Conservation (phyloP, 1,284 basidiomycete species). For the Singerocomus rubriflavus region DNA sequence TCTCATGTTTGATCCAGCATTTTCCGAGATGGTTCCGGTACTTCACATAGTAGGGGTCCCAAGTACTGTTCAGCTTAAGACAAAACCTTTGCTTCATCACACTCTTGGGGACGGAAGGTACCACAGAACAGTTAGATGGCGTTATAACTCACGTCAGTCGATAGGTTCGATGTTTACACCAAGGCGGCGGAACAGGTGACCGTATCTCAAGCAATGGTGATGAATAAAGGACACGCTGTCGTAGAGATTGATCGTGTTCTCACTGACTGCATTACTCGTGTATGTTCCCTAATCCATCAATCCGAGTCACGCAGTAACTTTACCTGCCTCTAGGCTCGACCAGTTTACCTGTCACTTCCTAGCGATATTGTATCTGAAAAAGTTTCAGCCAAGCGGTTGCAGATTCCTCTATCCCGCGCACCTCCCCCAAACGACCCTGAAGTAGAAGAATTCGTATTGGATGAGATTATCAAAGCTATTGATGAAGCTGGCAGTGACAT, state of each 20-base stretch:
- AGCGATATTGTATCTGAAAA: conserved; percentile 77
- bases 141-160: conserved; percentile 2
- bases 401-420: conserved; percentile 55
- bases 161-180: conserved; percentile 73
- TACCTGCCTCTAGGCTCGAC: conserved; percentile 56
- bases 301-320: neutral
- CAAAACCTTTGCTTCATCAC: conserved; percentile 74
- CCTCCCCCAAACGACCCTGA: conserved; percentile 54
- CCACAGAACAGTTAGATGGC: neutral
- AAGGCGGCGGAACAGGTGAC: conserved; percentile 79
- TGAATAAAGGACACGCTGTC: conserved; percentile 51
- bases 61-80: conserved; percentile 68
- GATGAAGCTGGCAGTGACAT: conserved; percentile 62
- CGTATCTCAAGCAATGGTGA: conserved; percentile 63
- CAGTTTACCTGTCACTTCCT: conserved; percentile 87
- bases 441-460: conserved; percentile 70
- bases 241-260: conserved; percentile 82
- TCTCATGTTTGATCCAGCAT: conserved; percentile 43
- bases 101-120: conserved; percentile 83
- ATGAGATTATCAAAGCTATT: conserved; percentile 67
- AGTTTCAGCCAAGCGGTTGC: conserved; percentile 65
- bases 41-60: conserved; percentile 91
- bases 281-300: conserved; percentile 26
- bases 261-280: conserved; percentile 65
- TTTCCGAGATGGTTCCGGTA: conserved; percentile 88